Evolutionary conservation across 2,329 filamentous ascomycete genomes (phyloP).

Genomic region (Claviceps fusiformis): DNA sequence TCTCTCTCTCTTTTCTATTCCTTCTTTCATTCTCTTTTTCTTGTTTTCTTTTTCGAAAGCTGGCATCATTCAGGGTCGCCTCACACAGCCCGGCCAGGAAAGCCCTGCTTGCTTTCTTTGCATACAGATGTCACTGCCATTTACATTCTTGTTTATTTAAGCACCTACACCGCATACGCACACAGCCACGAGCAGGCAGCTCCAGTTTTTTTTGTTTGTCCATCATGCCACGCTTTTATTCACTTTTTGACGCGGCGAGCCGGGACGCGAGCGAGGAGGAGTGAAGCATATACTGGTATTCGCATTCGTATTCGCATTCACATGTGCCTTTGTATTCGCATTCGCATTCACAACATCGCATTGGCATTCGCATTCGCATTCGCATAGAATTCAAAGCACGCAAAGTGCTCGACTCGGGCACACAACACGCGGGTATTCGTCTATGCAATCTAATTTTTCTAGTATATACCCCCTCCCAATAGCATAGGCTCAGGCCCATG

Average conservation of each 20-base stretch:
- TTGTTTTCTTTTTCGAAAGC: not conserved
- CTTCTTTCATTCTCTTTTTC: not conserved
- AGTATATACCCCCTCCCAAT: slow-evolving; percentile 8
- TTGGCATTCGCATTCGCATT: not conserved
- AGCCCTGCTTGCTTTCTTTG: not conserved
- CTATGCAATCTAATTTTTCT: slow-evolving; percentile 15
- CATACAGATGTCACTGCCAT: not conserved
- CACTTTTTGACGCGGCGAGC: not conserved
- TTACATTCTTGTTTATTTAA: not conserved
- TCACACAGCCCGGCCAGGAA: not conserved
- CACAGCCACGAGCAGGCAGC: not conserved
- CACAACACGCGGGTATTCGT: slow-evolving; percentile 2
- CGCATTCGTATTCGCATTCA: not conserved
- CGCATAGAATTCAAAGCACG: not conserved
- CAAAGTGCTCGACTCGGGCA: not conserved
- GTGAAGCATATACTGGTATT: not conserved
- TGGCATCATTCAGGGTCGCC: not conserved
- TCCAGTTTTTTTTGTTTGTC: not conserved
- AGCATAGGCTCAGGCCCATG: not conserved
- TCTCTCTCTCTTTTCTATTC: not conserved
- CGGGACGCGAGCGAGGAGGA: not conserved
- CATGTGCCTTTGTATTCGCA: not conserved
- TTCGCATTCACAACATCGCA: not conserved
- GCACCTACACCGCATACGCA: not conserved
- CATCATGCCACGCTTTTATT: not conserved